phyloP scores from a whole-genome alignment of 2,329 filamentous ascomycete genomes.

The Alternaria ethzedia region DNA sequence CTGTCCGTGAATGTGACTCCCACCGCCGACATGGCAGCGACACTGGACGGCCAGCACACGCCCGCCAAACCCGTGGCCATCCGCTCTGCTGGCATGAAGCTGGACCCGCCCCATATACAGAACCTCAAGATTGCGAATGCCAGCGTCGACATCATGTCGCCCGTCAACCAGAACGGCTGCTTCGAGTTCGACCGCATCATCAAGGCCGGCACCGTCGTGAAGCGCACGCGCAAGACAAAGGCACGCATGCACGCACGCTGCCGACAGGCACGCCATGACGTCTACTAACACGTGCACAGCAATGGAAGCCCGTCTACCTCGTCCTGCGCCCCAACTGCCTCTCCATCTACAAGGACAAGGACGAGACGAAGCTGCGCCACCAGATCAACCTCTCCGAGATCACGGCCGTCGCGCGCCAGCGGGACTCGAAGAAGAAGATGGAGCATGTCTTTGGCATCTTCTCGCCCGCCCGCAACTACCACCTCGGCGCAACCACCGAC shows the following conservation, averaged over 20 bases:
- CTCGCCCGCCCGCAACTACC: constrained; percentile 87
- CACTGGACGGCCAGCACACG: constrained; percentile 33
- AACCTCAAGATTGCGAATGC: constrained; percentile 28
- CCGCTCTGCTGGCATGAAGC: constrained; percentile 33
- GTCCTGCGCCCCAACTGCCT: constrained; percentile 89
- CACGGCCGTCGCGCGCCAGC: constrained; percentile 86
- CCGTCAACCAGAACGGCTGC: constrained; percentile 92
- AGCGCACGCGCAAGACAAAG: constrained; percentile 88
- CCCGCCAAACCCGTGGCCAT: constrained; percentile 31
- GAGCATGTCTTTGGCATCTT: constrained; percentile 92
- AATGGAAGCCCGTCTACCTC: constrained; percentile 88
- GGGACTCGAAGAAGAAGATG: constrained; percentile 85
- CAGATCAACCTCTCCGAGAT: constrained; percentile 89
- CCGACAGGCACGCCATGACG: not conserved
- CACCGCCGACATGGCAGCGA: constrained; percentile 24
- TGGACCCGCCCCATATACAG: constrained; percentile 32
- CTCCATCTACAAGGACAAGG: constrained; percentile 90
- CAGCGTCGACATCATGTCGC: constrained; percentile 72
- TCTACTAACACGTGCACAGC: constrained; percentile 56
- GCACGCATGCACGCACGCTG: not conserved
- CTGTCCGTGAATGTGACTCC: constrained; percentile 22
- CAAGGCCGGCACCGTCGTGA: constrained; percentile 84
- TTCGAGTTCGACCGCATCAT: constrained; percentile 95
- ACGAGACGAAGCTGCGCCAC: constrained; percentile 86
- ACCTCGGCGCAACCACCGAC: constrained; percentile 77